Evolutionary conservation across 2,329 filamentous ascomycete genomes (phyloP), one percentile per base, ranked within the genome.

Genomic region (Trichoderma cornu-damae): DNA sequence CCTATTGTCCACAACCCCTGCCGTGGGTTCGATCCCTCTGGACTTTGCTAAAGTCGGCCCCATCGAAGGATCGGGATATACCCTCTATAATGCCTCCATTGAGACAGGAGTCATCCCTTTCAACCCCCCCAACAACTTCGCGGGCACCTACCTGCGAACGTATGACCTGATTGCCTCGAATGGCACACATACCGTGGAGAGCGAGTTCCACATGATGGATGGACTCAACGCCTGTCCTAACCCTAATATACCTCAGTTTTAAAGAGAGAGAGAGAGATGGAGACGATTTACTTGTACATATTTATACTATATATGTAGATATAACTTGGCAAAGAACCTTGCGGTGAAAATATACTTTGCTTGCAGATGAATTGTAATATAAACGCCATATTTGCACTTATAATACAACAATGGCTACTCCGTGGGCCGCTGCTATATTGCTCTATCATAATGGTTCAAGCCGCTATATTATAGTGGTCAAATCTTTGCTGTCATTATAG

Each of bases 91-190:
- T 22, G 42, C 52, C 16, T 28, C 52, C 24, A 47, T 55, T 37
- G 24, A 9, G n/a, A 55, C n/a, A 5, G 52, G 52, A 11, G 42
- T 46, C 16, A 55, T 28, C 26, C 32, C 22, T 12, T 49, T n/a
- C 20, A 16, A 34, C 5, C 28, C 14, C 12, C 24, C 12, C 7
- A 54, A 24, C 40, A 57, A 14, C 14, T 43, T 34, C 2, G 52
- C 42, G 0, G 55, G 55, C 7, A 43, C n/a, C 3, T 61, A 60
- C 22, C 47, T 52, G 2, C 44, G 59, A 26, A 60, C 59, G 4
- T 60, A 59, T 18, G 58, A 61, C 26, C 26, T 60, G 5, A 43
- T 59, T 37, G 60, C 59, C 1, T 60, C 58, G 4, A 61, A 61
- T 26, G 18, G 30, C 7, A 60, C 60, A 16, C 46, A 53, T 16